Percentiles rank a stretch among this genome's conserved stretches.
Evolutionary conservation across 495 filamentous ascomycete genomes (phyloP).

Genomic region (Penicillium waksmanii): DNA sequence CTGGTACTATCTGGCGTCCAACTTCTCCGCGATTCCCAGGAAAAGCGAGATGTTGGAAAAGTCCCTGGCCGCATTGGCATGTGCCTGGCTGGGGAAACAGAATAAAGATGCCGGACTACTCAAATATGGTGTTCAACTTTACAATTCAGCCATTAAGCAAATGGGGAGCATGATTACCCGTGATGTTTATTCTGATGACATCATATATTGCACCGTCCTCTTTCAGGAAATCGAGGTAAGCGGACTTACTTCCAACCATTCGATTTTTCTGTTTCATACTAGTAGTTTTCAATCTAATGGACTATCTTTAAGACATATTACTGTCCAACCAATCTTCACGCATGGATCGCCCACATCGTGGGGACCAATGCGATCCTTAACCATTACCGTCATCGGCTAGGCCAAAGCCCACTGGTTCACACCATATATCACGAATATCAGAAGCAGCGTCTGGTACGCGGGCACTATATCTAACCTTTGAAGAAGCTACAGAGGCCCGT

Average conservation of each 20-base stretch:
- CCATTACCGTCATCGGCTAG: conserved; percentile 6
- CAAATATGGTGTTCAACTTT: conserved; percentile 2
- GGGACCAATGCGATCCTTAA: conserved; percentile 14
- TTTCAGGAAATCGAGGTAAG: conserved; percentile 6
- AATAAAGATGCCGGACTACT: conserved; percentile 2
- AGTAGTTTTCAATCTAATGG: background rate
- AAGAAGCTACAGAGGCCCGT: background rate
- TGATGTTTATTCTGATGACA: background rate
- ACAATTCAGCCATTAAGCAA: background rate
- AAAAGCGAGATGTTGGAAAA: conserved; percentile 11
- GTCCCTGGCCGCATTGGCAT: conserved; percentile 7
- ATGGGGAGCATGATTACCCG: conserved; percentile 2
- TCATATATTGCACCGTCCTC: background rate
- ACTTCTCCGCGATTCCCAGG: conserved; percentile 4
- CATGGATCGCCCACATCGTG: conserved; percentile 10
- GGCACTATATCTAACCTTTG: background rate
- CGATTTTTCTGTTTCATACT: no score
- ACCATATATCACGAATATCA: conserved; percentile 13
- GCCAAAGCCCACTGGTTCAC: conserved; percentile 7
- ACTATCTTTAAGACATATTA: conserved; percentile 5
- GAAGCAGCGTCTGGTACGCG: conserved; percentile 10
- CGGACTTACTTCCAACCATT: background rate
- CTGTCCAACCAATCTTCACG: conserved; percentile 9
- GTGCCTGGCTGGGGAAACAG: conserved; percentile 9
- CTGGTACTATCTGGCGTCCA: conserved; percentile 11